phyloP scores from a whole-genome alignment of 345 rosid genomes.

The Camelina neglecta region DNA sequence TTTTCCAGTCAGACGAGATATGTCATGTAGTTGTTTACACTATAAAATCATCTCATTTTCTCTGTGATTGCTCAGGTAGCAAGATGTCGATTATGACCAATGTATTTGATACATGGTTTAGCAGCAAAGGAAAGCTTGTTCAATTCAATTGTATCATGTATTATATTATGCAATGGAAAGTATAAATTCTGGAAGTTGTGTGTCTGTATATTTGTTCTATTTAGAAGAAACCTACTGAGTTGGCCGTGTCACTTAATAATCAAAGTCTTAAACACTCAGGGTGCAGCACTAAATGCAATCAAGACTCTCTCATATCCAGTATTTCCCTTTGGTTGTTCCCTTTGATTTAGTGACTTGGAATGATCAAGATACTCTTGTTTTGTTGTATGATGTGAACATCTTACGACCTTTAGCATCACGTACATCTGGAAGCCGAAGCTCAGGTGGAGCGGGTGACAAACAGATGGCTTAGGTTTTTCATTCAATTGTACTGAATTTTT shows the following conservation, averaged over 20 bases:
- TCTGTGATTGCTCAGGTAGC: constrained; percentile 33
- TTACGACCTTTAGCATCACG: constrained; percentile 22
- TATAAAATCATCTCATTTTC: constrained; percentile 1
- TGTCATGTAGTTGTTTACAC: constrained; percentile 20
- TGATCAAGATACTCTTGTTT: neutral
- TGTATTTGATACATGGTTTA: constrained; percentile 22
- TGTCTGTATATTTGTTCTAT: constrained; percentile 25
- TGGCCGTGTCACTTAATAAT: constrained; percentile 20
- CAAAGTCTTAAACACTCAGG: constrained; percentile 4
- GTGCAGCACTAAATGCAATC: neutral
- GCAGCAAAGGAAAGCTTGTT: constrained; percentile 12
- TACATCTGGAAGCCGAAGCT: constrained; percentile 12
- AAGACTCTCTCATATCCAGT: constrained; percentile 5
- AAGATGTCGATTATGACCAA: constrained; percentile 11
- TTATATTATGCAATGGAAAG: constrained; percentile 28
- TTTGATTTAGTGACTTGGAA: constrained; percentile 26
- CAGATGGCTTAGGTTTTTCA: neutral
- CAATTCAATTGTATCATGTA: constrained; percentile 41
- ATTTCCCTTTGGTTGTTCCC: constrained; percentile 1
- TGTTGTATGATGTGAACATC: constrained; percentile 14
- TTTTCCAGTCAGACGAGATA: neutral
- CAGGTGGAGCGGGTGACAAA: constrained; percentile 1
- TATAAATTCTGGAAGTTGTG: constrained; percentile 24
- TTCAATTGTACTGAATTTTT: neutral
- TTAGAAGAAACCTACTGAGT: neutral